Conservation (phyloP, 306 rosid genomes). For the Quercus dentata region DNA sequence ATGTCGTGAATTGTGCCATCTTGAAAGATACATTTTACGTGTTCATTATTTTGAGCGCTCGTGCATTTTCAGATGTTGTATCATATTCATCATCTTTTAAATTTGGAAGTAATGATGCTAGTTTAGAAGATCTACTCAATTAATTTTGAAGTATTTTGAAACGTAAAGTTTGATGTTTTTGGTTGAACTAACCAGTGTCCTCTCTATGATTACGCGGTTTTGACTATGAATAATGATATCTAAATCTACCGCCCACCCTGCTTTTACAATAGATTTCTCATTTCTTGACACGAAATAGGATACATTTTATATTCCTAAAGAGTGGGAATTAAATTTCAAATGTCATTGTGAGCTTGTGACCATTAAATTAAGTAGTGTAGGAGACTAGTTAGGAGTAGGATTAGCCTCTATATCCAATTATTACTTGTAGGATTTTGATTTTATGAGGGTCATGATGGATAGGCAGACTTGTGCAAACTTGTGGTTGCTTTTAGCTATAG, state of each 20-base stretch:
- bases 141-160: not conserved
- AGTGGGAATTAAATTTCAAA: not conserved
- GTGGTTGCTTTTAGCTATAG: conserved; percentile 1
- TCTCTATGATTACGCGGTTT: conserved; percentile 31
- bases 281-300: not conserved
- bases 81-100: not conserved
- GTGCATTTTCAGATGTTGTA: not conserved
- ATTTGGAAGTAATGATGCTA: conserved; percentile 14
- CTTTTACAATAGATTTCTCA: not conserved
- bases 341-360: too few species aligned
- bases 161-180: not conserved
- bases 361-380: too few species aligned
- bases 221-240: conserved; percentile 5
- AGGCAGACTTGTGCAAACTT: conserved; percentile 1
- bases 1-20: not conserved
- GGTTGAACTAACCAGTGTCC: conserved; percentile 27
- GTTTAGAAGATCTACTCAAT: not conserved
- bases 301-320: conserved; percentile 11
- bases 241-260: not conserved
- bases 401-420: conserved; percentile 7
- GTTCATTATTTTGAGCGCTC: not conserved
- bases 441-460: conserved; percentile 24
- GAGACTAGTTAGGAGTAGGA: not conserved
- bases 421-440: conserved; percentile 10
- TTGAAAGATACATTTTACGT: not conserved